Percentiles rank a stretch among this genome's conserved stretches.
Evolutionary conservation across 2,329 filamentous ascomycete genomes (phyloP).

Genomic region (Sphaerulina populicola): DNA sequence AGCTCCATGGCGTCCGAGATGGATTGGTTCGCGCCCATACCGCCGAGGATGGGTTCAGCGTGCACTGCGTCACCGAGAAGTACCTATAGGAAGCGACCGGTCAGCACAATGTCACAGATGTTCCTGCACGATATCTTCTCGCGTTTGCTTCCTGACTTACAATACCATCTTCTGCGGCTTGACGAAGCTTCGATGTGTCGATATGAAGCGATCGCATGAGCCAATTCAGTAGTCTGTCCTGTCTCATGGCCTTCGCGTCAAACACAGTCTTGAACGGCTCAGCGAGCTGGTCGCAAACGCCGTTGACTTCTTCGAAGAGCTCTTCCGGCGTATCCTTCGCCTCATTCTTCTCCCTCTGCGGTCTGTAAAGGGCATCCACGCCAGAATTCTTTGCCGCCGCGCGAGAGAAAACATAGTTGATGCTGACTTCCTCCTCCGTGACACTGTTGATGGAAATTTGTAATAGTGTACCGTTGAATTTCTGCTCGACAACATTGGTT

Average conservation of each 20-base stretch:
- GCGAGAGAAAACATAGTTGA: constrained; percentile 38
- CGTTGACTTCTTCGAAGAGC: constrained; percentile 32
- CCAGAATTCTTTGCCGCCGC: constrained; percentile 23
- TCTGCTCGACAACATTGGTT: constrained; percentile 25
- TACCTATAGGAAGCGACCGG: constrained; percentile 2
- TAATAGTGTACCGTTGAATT: constrained; percentile 23
- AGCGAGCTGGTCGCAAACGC: constrained; percentile 22
- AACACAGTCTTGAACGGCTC: constrained; percentile 33
- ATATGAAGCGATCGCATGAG: constrained; percentile 34
- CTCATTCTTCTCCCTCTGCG: constrained; percentile 27
- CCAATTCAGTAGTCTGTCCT: constrained; percentile 36
- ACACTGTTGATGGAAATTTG: constrained; percentile 31
- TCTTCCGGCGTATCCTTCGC: constrained; percentile 33
- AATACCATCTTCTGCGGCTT: constrained; percentile 24
- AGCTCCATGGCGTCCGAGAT: constrained; percentile 35
- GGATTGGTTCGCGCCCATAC: constrained; percentile 35
- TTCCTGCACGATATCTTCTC: background rate
- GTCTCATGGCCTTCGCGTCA: constrained; percentile 25
- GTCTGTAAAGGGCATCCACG: constrained; percentile 32
- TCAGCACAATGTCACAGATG: background rate
- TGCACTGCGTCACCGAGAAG: constrained; percentile 38
- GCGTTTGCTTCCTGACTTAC: background rate
- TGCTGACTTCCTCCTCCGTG: constrained; percentile 22
- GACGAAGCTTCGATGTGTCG: constrained; percentile 19
- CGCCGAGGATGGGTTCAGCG: constrained; percentile 36